Percentiles rank a stretch among this genome's conserved stretches.
phyloP scores from a whole-genome alignment of 2,329 filamentous ascomycete species.

The Colletotrichum simmondsii region DNA sequence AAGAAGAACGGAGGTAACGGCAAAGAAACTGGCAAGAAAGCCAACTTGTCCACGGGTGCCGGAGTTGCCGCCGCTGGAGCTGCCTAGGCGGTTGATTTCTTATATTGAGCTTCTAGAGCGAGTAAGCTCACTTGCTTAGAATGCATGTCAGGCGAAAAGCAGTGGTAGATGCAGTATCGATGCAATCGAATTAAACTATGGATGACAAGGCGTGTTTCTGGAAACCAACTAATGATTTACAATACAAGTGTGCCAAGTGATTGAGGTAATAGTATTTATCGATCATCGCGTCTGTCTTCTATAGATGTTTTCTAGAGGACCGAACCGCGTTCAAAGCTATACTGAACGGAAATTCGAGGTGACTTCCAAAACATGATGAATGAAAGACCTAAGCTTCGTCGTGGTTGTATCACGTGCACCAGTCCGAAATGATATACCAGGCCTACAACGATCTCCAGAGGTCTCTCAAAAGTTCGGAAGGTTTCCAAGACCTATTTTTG shows the following conservation, averaged over 20 bases:
- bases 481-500: neutral
- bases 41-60: neutral
- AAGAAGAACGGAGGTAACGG: neutral
- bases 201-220: no score
- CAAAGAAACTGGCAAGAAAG: neutral
- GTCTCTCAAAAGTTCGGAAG: neutral
- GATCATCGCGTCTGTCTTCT: no score
- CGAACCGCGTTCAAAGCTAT: no score
- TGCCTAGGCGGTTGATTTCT: neutral
- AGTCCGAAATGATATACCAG: neutral
- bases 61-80: neutral
- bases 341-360: no score
- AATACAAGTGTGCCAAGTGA: no score
- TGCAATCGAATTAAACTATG: no score
- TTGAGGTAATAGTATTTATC: no score
- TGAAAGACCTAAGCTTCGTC: no score
- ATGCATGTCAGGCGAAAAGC: neutral
- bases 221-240: no score
- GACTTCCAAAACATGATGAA: no score
- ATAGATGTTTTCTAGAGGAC: no score
- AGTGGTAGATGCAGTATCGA: neutral
- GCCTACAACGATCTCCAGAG: neutral
- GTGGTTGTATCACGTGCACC: no score
- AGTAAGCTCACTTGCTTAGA: neutral
- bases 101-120: neutral